phyloP scores from a whole-genome alignment of 2,329 filamentous ascomycete genomes.

The Fusarium tupiense region DNA sequence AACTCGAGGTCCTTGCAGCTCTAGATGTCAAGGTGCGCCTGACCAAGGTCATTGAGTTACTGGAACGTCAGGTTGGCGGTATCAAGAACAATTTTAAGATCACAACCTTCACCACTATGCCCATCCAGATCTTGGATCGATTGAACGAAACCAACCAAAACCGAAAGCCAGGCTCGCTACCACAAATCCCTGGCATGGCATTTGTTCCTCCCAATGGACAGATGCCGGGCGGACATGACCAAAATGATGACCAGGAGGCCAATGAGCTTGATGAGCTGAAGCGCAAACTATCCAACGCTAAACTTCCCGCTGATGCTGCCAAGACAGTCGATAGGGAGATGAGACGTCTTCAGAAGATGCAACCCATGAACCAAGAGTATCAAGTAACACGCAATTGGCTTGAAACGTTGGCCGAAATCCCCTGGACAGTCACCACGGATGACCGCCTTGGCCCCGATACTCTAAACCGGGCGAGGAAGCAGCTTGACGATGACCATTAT shows the following conservation, averaged over 20 bases:
- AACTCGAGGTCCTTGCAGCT: constrained; percentile 85
- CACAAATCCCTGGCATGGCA: constrained; percentile 53
- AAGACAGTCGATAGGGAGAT: constrained; percentile 93
- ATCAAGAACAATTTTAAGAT: constrained; percentile 91
- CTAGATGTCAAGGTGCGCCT: constrained; percentile 81
- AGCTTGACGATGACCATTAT: constrained; percentile 96
- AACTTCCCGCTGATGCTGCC: constrained; percentile 82
- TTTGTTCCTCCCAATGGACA: constrained; percentile 49
- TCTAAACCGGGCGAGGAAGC: constrained; percentile 80
- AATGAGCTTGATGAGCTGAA: constrained; percentile 93
- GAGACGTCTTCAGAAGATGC: constrained; percentile 91
- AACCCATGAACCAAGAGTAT: constrained; percentile 94
- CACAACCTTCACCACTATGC: constrained; percentile 76
- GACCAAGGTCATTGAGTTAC: constrained; percentile 81
- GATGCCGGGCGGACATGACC: constrained; percentile 57
- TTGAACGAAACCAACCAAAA: constrained; percentile 52
- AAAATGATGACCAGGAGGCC: constrained; percentile 78
- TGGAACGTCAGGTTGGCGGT: constrained; percentile 82
- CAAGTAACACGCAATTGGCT: constrained; percentile 93
- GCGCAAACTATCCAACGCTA: constrained; percentile 84
- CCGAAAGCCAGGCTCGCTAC: constrained; percentile 44
- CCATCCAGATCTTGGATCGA: constrained; percentile 69
- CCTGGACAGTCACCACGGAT: constrained; percentile 86
- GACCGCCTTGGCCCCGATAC: constrained; percentile 87
- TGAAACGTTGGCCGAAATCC: constrained; percentile 92